These are phyloP conservation scores for Thelephora terrestris DNA, from an alignment of 1,284 basidiomycete genomes.

Conservation along the genomic window DNA sequence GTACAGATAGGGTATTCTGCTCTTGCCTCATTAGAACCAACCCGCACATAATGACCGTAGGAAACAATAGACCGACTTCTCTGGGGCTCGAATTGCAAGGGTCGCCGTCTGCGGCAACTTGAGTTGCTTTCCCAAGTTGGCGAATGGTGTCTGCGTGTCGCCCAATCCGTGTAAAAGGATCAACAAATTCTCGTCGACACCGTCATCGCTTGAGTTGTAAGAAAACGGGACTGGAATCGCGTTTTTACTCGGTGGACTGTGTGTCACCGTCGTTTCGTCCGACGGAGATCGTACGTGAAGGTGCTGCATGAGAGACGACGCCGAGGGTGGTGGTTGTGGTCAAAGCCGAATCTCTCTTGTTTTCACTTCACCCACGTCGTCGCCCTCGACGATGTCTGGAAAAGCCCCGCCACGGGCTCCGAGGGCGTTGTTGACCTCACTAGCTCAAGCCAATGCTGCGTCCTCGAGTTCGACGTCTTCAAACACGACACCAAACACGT, in stretches of 20 bases:
- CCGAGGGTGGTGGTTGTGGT: too few species aligned
- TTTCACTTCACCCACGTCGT: slow-evolving; percentile 8
- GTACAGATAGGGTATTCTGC: slow-evolving; percentile 73
- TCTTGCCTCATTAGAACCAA: neutral
- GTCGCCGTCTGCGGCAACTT: slow-evolving; percentile 83
- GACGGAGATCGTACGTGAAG: neutral
- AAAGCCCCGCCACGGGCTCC: slow-evolving; percentile 67
- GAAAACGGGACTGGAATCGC: slow-evolving; percentile 46
- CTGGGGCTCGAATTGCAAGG: slow-evolving; percentile 70
- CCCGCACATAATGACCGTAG: neutral
- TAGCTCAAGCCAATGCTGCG: slow-evolving; percentile 21
- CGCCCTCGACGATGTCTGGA: slow-evolving; percentile 43
- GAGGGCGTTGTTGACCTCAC: slow-evolving; percentile 46
- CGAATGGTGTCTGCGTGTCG: slow-evolving; percentile 73
- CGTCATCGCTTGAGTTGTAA: slow-evolving; percentile 65
- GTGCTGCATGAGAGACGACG: neutral
- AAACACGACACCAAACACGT: slow-evolving; percentile 16
- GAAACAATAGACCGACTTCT: slow-evolving; percentile 40
- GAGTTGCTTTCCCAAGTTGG: slow-evolving; percentile 59
- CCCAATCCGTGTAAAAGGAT: slow-evolving; percentile 85
- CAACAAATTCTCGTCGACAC: slow-evolving; percentile 79
- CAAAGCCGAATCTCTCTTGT: slow-evolving; percentile 3
- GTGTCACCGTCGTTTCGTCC: neutral
- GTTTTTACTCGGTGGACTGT: slow-evolving; percentile 29
- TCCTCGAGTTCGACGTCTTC: slow-evolving; percentile 17